phyloP scores from a whole-genome alignment of 192 early-diverging fungal genomes.

The Cladochytrium replicatum region DNA sequence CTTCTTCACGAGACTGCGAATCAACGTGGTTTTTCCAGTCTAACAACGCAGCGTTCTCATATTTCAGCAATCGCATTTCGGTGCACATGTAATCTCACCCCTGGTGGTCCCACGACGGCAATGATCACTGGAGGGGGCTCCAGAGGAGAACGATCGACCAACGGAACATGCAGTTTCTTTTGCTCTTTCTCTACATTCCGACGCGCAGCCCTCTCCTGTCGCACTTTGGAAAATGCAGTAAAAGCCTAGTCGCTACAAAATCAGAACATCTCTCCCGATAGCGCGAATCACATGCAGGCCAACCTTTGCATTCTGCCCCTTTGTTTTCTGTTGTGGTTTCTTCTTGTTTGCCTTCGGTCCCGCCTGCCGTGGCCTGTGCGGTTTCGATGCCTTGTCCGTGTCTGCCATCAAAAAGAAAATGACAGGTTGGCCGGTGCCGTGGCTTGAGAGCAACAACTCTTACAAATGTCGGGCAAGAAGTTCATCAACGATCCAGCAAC shows the following conservation, averaged over 20 bases:
- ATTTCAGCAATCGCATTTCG: no score
- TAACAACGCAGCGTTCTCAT: no score
- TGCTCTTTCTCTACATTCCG: constrained; percentile 75
- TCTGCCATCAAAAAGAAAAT: no score
- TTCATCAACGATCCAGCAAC: constrained; percentile 5
- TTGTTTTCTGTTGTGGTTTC: constrained; percentile 64
- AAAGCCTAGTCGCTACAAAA: no score
- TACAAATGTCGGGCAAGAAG: constrained; percentile 12
- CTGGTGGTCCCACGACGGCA: constrained; percentile 92
- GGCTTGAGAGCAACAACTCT: no score
- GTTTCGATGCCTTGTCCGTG: no score
- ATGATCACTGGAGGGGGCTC: constrained; percentile 87
- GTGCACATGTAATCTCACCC: constrained; percentile 55
- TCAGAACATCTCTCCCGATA: no score
- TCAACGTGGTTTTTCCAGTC: constrained; percentile 95
- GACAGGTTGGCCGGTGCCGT: no score
- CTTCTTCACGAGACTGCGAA: constrained; percentile 87
- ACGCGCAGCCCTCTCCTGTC: constrained; percentile 63
- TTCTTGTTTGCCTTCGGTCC: constrained; percentile 83
- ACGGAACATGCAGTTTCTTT: constrained; percentile 89
- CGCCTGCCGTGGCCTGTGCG: constrained; percentile 69
- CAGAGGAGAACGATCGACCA: constrained; percentile 84
- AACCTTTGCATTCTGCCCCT: constrained; percentile 86
- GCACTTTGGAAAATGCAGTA: no score
- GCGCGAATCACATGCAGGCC: no score